Evolutionary conservation across 768 basidiomycete species (phyloP).

Genomic region (Lactarius quietus): DNA sequence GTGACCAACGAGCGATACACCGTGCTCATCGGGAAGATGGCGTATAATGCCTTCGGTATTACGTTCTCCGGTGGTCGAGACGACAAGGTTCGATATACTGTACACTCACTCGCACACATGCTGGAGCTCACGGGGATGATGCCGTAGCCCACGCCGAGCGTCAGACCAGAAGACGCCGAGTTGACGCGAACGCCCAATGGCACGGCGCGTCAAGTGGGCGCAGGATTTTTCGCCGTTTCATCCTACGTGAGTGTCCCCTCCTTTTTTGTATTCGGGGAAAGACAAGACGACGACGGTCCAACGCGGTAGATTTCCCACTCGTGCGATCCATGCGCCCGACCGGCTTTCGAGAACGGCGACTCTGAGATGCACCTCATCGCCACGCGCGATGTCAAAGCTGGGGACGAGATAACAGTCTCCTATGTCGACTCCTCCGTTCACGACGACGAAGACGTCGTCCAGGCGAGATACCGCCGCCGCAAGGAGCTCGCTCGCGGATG

Average conservation of each 20-base stretch:
- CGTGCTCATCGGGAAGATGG: constrained; percentile 62
- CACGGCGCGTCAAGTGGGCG: constrained; percentile 70
- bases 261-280: neutral
- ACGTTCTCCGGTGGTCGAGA: constrained; percentile 61
- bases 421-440: constrained; percentile 67
- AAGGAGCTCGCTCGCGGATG: constrained; percentile 77
- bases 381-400: constrained; percentile 59
- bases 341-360: constrained; percentile 62
- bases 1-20: constrained; percentile 61
- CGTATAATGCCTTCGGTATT: constrained; percentile 76
- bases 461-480: constrained; percentile 62
- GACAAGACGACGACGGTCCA: neutral
- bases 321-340: constrained; percentile 63
- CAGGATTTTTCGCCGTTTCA: constrained; percentile 71
- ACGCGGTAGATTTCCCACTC: constrained; percentile 59
- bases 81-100: constrained; percentile 51
- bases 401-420: constrained; percentile 72
- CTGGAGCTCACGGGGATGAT: constrained; percentile 8
- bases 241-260: constrained; percentile 50
- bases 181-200: constrained; percentile 74
- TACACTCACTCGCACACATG: constrained; percentile 18
- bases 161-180: constrained; percentile 67
- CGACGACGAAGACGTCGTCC: constrained; percentile 47
- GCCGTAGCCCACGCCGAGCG: constrained; percentile 48
- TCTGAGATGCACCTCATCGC: constrained; percentile 70